Conservation (phyloP, 352 stramenopile genomes). For the Aphanomyces stellatus region DNA sequence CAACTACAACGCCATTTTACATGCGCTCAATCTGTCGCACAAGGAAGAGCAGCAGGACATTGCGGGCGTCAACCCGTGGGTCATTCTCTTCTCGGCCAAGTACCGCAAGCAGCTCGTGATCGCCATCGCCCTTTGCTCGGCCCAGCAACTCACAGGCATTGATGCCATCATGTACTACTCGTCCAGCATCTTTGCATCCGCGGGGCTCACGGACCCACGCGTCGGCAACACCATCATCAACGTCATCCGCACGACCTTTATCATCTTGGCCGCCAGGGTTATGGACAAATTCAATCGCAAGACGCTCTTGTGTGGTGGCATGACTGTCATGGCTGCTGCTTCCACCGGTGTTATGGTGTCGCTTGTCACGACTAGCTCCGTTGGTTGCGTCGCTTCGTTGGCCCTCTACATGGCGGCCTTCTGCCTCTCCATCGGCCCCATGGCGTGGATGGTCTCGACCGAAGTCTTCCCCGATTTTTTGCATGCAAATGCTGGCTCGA, state of each 20-base stretch:
- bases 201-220: conserved; percentile 43
- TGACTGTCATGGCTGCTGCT: conserved; percentile 42
- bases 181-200: conserved; percentile 47
- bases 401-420: conserved; percentile 40
- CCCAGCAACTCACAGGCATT: conserved; percentile 52
- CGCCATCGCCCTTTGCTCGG: conserved; percentile 33
- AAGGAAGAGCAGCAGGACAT: conserved; percentile 10
- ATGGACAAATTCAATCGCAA: conserved; percentile 38
- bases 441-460: conserved; percentile 42
- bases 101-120: conserved; percentile 37
- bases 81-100: conserved; percentile 10
- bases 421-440: conserved; percentile 35
- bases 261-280: conserved; percentile 33
- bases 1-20: not conserved
- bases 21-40: not conserved
- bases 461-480: conserved; percentile 50
- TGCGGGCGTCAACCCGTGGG: conserved; percentile 5
- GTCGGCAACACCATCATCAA: conserved; percentile 52
- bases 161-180: conserved; percentile 72
- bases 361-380: conserved; percentile 22
- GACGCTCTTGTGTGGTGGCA: conserved; percentile 35
- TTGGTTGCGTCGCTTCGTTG: conserved; percentile 42
- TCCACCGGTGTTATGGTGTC: conserved; percentile 39
- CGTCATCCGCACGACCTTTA: conserved; percentile 47
- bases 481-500: conserved; percentile 33